Evolutionary conservation across 208 protist species (phyloP), one percentile per base, ranked within the genome.

Genomic region (Leishmania tarentolae): DNA sequence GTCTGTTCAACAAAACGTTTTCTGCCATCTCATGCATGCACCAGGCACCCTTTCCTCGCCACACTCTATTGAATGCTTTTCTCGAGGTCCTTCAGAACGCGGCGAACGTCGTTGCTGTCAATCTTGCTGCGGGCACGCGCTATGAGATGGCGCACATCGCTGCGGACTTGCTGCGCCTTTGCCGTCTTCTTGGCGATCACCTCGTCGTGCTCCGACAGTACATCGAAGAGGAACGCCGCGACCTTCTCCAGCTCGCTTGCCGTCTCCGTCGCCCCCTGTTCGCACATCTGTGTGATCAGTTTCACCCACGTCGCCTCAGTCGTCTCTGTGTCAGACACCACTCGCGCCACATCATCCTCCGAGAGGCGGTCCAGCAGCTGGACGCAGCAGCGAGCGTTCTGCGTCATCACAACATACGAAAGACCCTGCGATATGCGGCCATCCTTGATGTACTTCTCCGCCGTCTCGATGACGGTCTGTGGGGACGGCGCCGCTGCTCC

Each of bases 161-260:
- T 89, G 52, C 71, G 86, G 46, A 87, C 86, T 37, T 86, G 86
- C 90, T 88, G 87, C 61, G 52, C 86, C 83, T 80, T 81, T 15
- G 85, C 89, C 56, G 87, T 86, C 63, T 79, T 86, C 52, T 69
- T 78, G 44, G 79, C 80, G 13, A 90, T 77, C 24, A 97, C 40
- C n/a, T 84, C 71, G 19, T 93, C 87, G 57, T 86, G 87, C 81
- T 97, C 93, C 0, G 90, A 91, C 56, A 97, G 76, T 56, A 96
- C 84, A 76, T 97, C 94, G 52, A 94, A 84, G 3, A 93, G 63
- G n/a, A 93, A 76, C 65, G 86, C 78, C 65, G 88, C 90, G 3
- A 90, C 87, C 52, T 79, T 80, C 46, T 91, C 86, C 24, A 80
- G 79, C 46, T 95, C 90, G 46, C 69, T 80, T 37, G 74, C 82